A percentile compares a stretch with the other conserved stretches of the same genome.
Conservation (phyloP, 768 basidiomycete species). For the Termitomyces sp. region DNA sequence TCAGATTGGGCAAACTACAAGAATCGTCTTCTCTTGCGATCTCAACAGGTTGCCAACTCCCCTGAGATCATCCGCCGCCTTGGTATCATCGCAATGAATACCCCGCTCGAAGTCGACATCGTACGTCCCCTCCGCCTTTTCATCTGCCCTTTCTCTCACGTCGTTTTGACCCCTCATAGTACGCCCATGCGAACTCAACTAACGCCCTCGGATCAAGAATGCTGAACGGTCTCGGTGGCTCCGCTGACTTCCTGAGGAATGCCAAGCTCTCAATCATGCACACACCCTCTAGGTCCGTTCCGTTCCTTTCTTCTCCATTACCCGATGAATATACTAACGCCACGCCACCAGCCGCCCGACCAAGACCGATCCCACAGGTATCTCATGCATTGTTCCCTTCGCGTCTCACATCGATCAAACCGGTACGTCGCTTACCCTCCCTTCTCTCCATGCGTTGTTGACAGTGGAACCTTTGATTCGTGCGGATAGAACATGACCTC, state of each 20-base stretch:
- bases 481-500: conserved; percentile 38
- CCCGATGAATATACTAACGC: neutral
- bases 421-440: conserved; percentile 22
- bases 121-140: conserved; percentile 20
- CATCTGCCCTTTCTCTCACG: neutral
- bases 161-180: conserved; percentile 21
- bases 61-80: conserved; percentile 46
- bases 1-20: conserved; percentile 45
- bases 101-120: conserved; percentile 47
- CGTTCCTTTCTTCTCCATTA: neutral
- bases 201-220: conserved; percentile 47
- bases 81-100: conserved; percentile 51
- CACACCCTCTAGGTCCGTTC: conserved; percentile 37
- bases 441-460: neutral
- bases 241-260: conserved; percentile 45
- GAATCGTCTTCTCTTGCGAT: conserved; percentile 42
- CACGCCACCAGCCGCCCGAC: conserved; percentile 32
- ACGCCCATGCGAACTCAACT: conserved; percentile 50
- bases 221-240: conserved; percentile 48
- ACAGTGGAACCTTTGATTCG: neutral
- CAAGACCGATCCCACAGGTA: conserved; percentile 45
- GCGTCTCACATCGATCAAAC: conserved; percentile 46
- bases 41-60: conserved; percentile 48
- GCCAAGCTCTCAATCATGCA: conserved; percentile 51
- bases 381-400: conserved; percentile 48